A percentile compares a stretch with the other conserved stretches of the same genome.
phyloP scores from a whole-genome alignment of 129 eudicot species.

The Dittrichia graveolens region DNA sequence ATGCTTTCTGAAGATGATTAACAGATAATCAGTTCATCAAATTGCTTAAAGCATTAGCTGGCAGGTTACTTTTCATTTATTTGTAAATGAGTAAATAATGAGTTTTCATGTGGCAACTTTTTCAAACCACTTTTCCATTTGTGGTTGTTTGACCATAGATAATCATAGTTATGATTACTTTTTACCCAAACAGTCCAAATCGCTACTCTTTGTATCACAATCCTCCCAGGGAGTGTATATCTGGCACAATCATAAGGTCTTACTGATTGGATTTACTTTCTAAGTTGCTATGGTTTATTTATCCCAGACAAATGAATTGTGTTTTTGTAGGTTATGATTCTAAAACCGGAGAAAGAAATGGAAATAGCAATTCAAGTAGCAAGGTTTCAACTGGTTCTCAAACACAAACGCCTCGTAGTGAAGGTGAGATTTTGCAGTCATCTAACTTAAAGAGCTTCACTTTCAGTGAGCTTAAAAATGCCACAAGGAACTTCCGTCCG shows the following conservation, averaged over 20 bases:
- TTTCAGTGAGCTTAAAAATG: slow-evolving; percentile 55
- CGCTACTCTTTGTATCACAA: too few relatives aligned
- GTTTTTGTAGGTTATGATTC: slow-evolving; percentile 44
- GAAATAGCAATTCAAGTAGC: slow-evolving; percentile 60
- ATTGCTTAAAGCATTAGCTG: background rate
- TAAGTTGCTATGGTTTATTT: background rate
- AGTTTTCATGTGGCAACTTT: too few relatives aligned
- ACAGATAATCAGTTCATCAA: background rate
- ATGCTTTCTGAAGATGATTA: background rate
- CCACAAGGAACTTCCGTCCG: slow-evolving; percentile 78
- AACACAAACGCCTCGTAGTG: slow-evolving; percentile 65
- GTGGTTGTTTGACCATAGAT: too few relatives aligned
- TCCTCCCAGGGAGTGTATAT: too few relatives aligned
- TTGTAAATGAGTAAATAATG: too few relatives aligned
- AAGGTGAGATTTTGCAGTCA: slow-evolving; percentile 74
- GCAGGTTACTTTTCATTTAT: background rate
- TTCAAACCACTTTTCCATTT: too few relatives aligned
- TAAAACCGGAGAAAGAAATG: slow-evolving; percentile 49
- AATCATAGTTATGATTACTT: too few relatives aligned
- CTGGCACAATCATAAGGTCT: slow-evolving; percentile 8
- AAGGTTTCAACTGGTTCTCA: slow-evolving; percentile 56
- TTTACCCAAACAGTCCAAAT: too few relatives aligned
- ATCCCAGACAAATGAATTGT: background rate
- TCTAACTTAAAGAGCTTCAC: slow-evolving; percentile 72
- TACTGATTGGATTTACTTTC: background rate